These are phyloP conservation scores for Hypoxylon trugodes DNA, from an alignment of 495 filamentous ascomycete genomes.

Conservation along the genomic window DNA sequence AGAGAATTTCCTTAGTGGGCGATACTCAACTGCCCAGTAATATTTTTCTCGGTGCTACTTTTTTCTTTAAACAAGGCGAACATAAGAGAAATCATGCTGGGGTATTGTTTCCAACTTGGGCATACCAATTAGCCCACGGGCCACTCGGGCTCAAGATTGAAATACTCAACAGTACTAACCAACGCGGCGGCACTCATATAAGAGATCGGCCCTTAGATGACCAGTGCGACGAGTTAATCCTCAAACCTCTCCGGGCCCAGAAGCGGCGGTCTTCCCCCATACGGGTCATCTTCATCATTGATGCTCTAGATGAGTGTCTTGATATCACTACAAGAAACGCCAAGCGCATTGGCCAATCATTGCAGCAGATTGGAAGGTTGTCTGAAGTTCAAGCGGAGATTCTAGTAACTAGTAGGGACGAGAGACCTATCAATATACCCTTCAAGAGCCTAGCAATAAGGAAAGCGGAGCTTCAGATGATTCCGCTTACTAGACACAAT, in stretches of 20 bases:
- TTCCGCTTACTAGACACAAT: not conserved
- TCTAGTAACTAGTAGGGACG: slow-evolving; percentile 19
- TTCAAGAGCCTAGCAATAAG: not conserved
- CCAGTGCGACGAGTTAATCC: slow-evolving; percentile 60
- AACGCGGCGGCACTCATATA: slow-evolving; percentile 47
- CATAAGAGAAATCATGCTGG: slow-evolving; percentile 50
- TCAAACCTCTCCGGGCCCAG: slow-evolving; percentile 48
- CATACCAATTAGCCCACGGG: slow-evolving; percentile 49
- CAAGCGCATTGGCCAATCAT: slow-evolving; percentile 1
- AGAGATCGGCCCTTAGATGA: slow-evolving; percentile 44
- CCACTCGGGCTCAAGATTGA: slow-evolving; percentile 37
- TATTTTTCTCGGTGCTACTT: slow-evolving; percentile 46
- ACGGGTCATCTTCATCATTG: slow-evolving; percentile 54
- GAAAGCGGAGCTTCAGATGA: slow-evolving; percentile 1
- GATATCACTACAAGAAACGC: slow-evolving; percentile 6
- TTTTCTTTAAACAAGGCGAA: slow-evolving; percentile 62
- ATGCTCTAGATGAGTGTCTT: slow-evolving; percentile 63
- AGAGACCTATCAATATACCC: not conserved
- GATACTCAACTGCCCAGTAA: not conserved
- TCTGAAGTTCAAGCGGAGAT: slow-evolving; percentile 4
- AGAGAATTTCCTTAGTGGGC: not conserved
- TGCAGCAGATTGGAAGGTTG: not conserved
- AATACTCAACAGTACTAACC: slow-evolving; percentile 49
- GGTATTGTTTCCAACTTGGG: slow-evolving; percentile 56
- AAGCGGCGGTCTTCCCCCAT: not conserved